Conservation (phyloP, 495 filamentous ascomycete species). For the Thermothielavioides terrestris region DNA sequence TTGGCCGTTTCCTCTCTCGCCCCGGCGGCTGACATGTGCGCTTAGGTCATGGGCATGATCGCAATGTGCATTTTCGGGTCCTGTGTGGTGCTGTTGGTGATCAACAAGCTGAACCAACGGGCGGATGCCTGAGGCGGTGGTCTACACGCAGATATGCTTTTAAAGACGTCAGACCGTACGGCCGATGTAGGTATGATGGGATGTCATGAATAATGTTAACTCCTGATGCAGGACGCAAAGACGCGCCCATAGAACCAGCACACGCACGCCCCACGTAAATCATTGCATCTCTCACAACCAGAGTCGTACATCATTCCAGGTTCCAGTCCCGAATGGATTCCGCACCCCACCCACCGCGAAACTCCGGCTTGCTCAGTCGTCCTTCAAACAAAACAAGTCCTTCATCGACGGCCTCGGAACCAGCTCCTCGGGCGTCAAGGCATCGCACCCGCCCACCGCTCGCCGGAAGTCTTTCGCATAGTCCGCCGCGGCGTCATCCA, state of each 20-base stretch:
- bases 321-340: too few relatives aligned
- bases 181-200: not conserved
- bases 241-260: too few relatives aligned
- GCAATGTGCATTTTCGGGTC: constrained; percentile 73
- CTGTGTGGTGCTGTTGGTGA: constrained; percentile 48
- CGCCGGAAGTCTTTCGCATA: constrained; percentile 36
- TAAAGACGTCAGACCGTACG: too few relatives aligned
- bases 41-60: constrained; percentile 62
- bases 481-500: constrained; percentile 30
- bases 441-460: constrained; percentile 32
- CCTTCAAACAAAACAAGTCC: constrained; percentile 23
- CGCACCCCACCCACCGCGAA: too few relatives aligned
- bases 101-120: constrained; percentile 28
- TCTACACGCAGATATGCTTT: not conserved
- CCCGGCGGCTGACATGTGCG: constrained; percentile 2
- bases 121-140: constrained; percentile 6
- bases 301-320: too few relatives aligned
- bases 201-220: too few relatives aligned
- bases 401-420: constrained; percentile 10
- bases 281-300: too few relatives aligned
- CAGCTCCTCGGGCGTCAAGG: constrained; percentile 16
- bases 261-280: too few relatives aligned
- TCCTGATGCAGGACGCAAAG: too few relatives aligned
- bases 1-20: constrained; percentile 20
- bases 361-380: constrained; percentile 2